These are phyloP conservation scores for Fomitopsis serialis DNA, from an alignment of 768 basidiomycete genomes.

Conservation along the genomic window DNA sequence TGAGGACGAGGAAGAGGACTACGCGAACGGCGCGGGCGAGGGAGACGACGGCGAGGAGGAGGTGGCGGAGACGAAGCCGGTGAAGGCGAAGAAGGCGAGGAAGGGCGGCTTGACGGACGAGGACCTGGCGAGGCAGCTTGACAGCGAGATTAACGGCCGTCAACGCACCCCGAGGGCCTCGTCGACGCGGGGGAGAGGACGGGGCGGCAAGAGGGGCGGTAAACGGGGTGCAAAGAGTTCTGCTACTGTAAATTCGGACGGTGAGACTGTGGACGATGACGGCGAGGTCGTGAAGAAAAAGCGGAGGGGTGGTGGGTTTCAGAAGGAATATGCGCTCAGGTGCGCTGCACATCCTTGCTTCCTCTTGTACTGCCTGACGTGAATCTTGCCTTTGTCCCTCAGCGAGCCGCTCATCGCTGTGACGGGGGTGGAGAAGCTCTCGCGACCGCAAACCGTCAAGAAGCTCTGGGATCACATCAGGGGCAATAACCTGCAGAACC, in stretches of 20 bases:
- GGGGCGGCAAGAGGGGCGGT: conserved; percentile 23
- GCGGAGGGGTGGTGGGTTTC: conserved; percentile 62
- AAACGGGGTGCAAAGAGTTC: conserved; percentile 32
- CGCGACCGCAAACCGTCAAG: conserved; percentile 89
- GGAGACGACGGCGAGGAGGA: conserved; percentile 18
- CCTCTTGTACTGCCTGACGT: background rate
- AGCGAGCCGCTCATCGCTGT: conserved; percentile 74
- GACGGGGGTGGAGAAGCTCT: conserved; percentile 60
- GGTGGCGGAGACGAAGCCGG: conserved; percentile 15
- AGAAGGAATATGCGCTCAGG: conserved; percentile 75
- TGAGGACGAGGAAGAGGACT: conserved; percentile 16
- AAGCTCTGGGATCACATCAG: conserved; percentile 89
- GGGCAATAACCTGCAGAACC: conserved; percentile 76
- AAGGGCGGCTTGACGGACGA: conserved; percentile 30
- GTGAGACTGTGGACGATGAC: conserved; percentile 28
- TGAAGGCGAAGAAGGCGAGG: conserved; percentile 17
- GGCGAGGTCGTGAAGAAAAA: conserved; percentile 36
- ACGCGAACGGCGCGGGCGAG: conserved; percentile 12
- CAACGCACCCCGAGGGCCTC: conserved; percentile 24
- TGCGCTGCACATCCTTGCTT: conserved; percentile 22
- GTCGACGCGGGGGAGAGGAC: conserved; percentile 19
- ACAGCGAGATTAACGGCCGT: conserved; percentile 37
- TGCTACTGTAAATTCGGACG: conserved; percentile 27
- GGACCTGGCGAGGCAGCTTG: conserved; percentile 39
- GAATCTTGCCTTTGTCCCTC: conserved; percentile 4